Evolutionary conservation across 73 alveolate species (phyloP), one percentile per base, ranked within the genome.

Genomic region (Tetrahymena borealis): DNA sequence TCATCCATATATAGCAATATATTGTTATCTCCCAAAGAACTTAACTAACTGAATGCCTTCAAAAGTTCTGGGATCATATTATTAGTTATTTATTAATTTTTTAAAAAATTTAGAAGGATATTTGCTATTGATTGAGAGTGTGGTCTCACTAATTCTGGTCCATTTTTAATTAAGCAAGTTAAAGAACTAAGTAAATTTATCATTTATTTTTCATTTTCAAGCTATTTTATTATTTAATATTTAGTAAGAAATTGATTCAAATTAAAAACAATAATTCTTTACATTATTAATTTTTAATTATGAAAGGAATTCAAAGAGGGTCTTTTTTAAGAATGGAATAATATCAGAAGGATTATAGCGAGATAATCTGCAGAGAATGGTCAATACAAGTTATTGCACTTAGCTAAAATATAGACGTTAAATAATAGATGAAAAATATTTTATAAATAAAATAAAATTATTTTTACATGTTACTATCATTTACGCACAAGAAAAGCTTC

Each of bases 401-500:
- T 97, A 98, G 38, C 96, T 90, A 11, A 94, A 92, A 15, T 60
- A 24, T 0, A 60, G 8, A 4, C 13, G 7, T 60, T 60, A 9
- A 60, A 60, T 24, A 24, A 15, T 1, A 60, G 31, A 60, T 24
- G 13, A 20, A n/a, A n/a, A n/a, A n/a, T n/a, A n/a, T n/a, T n/a
- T n/a, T 20, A 9, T 9, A 60, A 60, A 20, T 60, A 2, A 7
- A 60, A 15, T 60, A 6, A 60, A 60, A 2, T n/a, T n/a, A n/a
- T n/a, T 0, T 60, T 60, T 60, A 60, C 85, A 28, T 60, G 28
- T 60, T 60, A 35, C 95, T 94, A 90, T 97, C 99, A 79, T 97
- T 94, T 97, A 96, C 96, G 41, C 98, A 97, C 39, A 94, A 94
- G 91, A 97, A 97, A 31, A 97, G 95, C 91, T 94, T 91, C 39